Evolutionary conservation across 257 asterid genomes (phyloP).

Genomic region (Nicotiana noctiflora): DNA sequence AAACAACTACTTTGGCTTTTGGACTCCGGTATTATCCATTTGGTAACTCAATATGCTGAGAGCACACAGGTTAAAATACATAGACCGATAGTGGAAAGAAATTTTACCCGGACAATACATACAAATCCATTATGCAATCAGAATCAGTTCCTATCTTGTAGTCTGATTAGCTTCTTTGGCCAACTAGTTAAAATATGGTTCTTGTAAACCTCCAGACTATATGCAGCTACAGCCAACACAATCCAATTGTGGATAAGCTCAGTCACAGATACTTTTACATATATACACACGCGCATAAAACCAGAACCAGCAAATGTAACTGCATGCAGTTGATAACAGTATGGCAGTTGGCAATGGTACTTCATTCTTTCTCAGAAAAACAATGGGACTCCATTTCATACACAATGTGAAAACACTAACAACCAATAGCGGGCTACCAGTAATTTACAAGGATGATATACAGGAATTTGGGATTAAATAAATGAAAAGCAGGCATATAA

Average conservation of each 20-base stretch:
- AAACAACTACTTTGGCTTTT: no score
- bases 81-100: no score
- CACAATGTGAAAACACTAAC: background rate
- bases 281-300: background rate
- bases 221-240: background rate
- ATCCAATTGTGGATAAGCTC: background rate
- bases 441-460: slow-evolving; percentile 6
- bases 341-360: background rate
- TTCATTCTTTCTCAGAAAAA: no score
- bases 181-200: background rate
- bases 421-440: background rate
- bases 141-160: background rate
- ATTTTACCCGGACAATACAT: no score
- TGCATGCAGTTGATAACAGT: background rate
- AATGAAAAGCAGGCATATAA: background rate
- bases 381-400: background rate
- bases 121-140: background rate
- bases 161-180: background rate
- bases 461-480: background rate
- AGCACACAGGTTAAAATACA: no score
- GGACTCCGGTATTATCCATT: background rate
- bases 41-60: background rate
- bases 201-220: background rate
- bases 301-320: background rate
- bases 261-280: no score